Base-by-base conservation (phyloP, 768 basidiomycete species). In the Leccinum longicurvipes region DNA sequence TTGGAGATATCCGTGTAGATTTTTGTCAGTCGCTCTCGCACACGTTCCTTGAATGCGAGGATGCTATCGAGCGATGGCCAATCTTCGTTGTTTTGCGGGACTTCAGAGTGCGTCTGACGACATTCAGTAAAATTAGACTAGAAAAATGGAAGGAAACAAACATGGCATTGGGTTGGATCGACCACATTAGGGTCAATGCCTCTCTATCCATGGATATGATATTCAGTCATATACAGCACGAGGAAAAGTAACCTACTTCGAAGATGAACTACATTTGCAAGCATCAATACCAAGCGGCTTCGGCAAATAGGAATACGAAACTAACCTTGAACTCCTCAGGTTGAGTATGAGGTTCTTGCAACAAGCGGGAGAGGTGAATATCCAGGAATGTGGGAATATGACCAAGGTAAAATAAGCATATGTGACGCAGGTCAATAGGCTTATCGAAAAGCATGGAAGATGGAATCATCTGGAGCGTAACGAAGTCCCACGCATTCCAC, bases 161-260 rank as follows among this genome's bases (percentile, higher is more conserved):
- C 92, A 67, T 98, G 93, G 59, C 90, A 91, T 68, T 86, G 75
- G 4, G 82, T 84, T 0, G 93, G 92, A 64, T 97, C 91, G 57
- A 97, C 90, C 24, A 98, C 93, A 63, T 87, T 84, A 0, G 97
- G 97, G 61, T 98, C 97, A 63, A 99, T 96, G 8, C 97, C 97
- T 34, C 97, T 84, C 86, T 95, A 69, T 71, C 17, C 63, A 61
- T 52, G 46, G 25, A 51, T 23, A 39, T 42, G 39, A 56, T 47
- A 47, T 48, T 64, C 17, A 60, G 53, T 45, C 17, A 7, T 19
- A 34, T 28, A 31, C 32, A 41, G 7, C 32, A 36, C 25, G 31
- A 9, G 36, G n/a, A 6, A 24, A 24, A 24, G 25, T 56, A 61
- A 55, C 69, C 12, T 63, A 87, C 88, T 74, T 91, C 90, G 55